Percentiles rank a stretch among this genome's conserved stretches.
phyloP scores from a whole-genome alignment of 768 basidiomycete genomes.

The Suillus weaverae region DNA sequence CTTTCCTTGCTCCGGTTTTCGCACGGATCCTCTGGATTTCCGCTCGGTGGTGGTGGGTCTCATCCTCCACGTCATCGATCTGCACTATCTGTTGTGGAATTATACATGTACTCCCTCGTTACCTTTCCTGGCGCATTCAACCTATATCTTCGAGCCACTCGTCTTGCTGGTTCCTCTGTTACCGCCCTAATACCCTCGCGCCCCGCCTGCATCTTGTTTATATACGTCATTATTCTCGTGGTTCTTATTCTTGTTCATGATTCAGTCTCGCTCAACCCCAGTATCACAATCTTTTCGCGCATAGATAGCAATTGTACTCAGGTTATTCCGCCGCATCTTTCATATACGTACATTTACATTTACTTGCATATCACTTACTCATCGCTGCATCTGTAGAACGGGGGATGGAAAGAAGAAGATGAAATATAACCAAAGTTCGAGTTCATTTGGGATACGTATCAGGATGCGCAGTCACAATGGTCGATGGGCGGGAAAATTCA shows the following conservation, averaged over 20 bases:
- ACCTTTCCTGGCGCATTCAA: not conserved
- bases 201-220: not conserved
- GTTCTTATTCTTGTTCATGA: not conserved
- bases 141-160: not conserved
- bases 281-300: not conserved
- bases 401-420: not conserved
- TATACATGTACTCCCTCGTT: constrained; percentile 31
- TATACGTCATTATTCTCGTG: constrained; percentile 3
- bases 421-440: constrained; percentile 1
- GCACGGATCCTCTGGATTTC: constrained; percentile 17
- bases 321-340: constrained; percentile 1
- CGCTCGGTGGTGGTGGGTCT: constrained; percentile 9
- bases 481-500: not conserved
- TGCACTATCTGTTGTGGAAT: constrained; percentile 28
- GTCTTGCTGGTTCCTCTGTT: not conserved
- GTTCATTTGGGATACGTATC: not conserved
- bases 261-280: not conserved
- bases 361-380: constrained; percentile 4
- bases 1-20: constrained; percentile 6
- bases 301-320: constrained; percentile 7
- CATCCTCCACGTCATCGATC: constrained; percentile 16
- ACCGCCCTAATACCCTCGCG: not conserved
- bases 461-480: not conserved
- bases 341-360: constrained; percentile 5
- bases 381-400: not conserved